Evolutionary conservation across 2,329 filamentous ascomycete species (phyloP), one percentile per base, ranked within the genome.

Genomic region (Fusarium scirpi): DNA sequence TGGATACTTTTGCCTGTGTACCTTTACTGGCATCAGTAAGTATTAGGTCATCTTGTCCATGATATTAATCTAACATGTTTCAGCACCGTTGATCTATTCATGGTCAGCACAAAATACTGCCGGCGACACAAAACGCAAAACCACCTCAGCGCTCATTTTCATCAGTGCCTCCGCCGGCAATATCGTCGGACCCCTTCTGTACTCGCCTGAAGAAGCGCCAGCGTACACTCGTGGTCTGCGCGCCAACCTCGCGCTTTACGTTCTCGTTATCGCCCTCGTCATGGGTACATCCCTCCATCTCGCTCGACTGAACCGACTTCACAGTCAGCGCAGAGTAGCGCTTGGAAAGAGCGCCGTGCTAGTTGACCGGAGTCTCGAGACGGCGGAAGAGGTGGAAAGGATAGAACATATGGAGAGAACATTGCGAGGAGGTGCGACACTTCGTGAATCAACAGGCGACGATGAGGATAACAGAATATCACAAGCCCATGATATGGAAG

Each of bases 41-140:
- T 67, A 13, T 9, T 5, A 85, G 18, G 3, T 20, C 4, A 20
- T 9, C 3, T 11, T n/a, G 8, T 12, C 9, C 15, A 7, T 20
- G 5, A 13, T 22, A 15, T 6, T 73, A 74, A 29, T 76, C 55
- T 76, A 40, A 77, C 22, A 15, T 5, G 1, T 1, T 5, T 8
- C 18, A 59, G 79, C 89, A 5, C 89, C 87, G 0, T 78, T 90
- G 30, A 86, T 90, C 43, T 90, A 88, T 68, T 86, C 86, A 0
- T 90, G 87, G 87, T 87, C 86, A 3, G 82, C 86, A 3, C 86
- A 88, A 65, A 90, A 91, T 68, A 90, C 90, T 0, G 90, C 87
- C 0, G 90, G 90, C 2, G 89, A 92, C 74, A 92, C 90, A 0
- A 92, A 92, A 78, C 87, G 88, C 67, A 92, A 91, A 74, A 85